These are phyloP conservation scores for Lepidium didymum DNA, from an alignment of 345 rosid genomes.

Conservation along the genomic window DNA sequence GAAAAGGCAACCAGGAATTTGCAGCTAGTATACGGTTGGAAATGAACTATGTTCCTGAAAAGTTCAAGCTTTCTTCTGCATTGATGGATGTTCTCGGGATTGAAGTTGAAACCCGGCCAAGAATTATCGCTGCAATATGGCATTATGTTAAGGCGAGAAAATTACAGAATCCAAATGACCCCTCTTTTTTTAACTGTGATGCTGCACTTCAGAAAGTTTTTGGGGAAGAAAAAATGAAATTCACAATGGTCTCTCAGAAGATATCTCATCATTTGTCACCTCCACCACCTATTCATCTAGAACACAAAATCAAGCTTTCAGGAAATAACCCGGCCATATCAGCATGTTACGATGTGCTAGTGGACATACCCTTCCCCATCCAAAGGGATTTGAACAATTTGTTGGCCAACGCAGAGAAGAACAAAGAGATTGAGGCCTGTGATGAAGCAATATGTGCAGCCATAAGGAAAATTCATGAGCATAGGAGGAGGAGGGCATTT, in stretches of 20 bases:
- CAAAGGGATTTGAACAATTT: constrained; percentile 80
- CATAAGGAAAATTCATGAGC: constrained; percentile 89
- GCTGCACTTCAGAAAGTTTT: constrained; percentile 83
- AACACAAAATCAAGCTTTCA: constrained; percentile 84
- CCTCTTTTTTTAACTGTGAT: constrained; percentile 79
- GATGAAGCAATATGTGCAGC: constrained; percentile 94
- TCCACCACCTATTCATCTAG: constrained; percentile 90
- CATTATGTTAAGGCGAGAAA: constrained; percentile 98
- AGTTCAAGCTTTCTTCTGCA: constrained; percentile 84
- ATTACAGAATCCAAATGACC: constrained; percentile 83
- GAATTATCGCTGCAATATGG: constrained; percentile 97
- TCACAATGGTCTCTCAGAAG: constrained; percentile 85
- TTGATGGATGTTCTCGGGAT: constrained; percentile 93
- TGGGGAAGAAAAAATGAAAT: constrained; percentile 81
- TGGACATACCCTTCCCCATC: constrained; percentile 88
- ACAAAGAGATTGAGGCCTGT: constrained; percentile 91
- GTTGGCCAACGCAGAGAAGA: constrained; percentile 91
- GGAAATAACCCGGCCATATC: constrained; percentile 76
- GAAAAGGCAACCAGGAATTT: constrained; percentile 93
- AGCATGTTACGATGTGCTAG: constrained; percentile 92
- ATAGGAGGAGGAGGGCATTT: constrained; percentile 83
- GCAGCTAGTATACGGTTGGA: constrained; percentile 70
- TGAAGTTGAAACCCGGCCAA: constrained; percentile 92
- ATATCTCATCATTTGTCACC: constrained; percentile 71
- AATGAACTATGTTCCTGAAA: constrained; percentile 89